Evolutionary conservation across 148 eudicot genomes (phyloP), one percentile per base, ranked within the genome.

Genomic region (Fallopia convolvulus): DNA sequence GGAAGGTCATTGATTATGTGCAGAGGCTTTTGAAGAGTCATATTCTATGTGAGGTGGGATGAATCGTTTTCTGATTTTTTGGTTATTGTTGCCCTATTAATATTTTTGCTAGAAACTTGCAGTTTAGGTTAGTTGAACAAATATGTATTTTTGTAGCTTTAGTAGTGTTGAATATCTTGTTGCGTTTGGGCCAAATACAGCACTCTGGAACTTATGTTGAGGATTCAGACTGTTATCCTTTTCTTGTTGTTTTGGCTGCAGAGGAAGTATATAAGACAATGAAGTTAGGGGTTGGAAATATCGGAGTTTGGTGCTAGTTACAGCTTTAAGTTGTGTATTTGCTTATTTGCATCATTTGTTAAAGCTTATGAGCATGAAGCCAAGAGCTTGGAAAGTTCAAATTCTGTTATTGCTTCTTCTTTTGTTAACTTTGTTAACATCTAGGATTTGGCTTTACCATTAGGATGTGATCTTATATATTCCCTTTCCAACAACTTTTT

Each of bases 31-130:
- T 91, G 23, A 87, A 77, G 82, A 55, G 77, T 32, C 75, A 39
- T 68, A 82, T 89, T 74, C 82, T 85, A 36, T 89, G 87, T 74
- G 94, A 90, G 94, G 94, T 90, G 60, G 73, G 78, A 63, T 53
- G 41, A 33, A 55, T 41, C 17, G 44, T 61, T 20, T 1, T 66
- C 76, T 10, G 36, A 56, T 47, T 72, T 26, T 36, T 6, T 23
- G 32, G 20, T 39, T 39, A 11, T 36, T 39, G 39, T 13, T 65
- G 18, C 17, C 47, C 8, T 26, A 26, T 53, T 18, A 8, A 40
- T 14, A 10, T 9, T 42, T 72, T 42, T 10, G 49, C 49, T 39
- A 15, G 53, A n/a, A 72, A 10, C 46, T 72, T 21, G 42, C 41
- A 21, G 76, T 49, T 48, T 52, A 74, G 76, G 40, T 49, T 49